Percentiles rank a stretch among this genome's conserved stretches.
phyloP scores from a whole-genome alignment of 495 filamentous ascomycete species.

The Oidiodendron maius region DNA sequence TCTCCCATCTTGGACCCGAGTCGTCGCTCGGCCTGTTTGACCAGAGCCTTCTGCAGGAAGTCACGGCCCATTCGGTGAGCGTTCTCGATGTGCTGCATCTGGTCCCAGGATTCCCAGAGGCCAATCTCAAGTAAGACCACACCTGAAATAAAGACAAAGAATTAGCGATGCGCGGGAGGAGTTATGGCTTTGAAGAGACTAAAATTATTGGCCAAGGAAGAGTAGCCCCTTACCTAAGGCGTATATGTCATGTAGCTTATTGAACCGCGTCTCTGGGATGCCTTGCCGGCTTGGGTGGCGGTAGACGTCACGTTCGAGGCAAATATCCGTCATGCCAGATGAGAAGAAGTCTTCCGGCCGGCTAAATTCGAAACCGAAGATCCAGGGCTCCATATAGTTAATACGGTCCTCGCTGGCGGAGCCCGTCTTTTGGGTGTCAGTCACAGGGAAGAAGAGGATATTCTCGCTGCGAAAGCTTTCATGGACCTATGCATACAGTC shows the following conservation, averaged over 20 bases:
- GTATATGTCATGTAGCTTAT: conserved; percentile 52
- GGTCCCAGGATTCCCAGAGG: conserved; percentile 20
- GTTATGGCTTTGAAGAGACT: no score
- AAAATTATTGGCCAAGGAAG: conserved; percentile 27
- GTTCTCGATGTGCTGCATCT: conserved; percentile 26
- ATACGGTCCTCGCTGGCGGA: background rate
- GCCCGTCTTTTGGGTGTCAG: background rate
- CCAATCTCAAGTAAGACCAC: no score
- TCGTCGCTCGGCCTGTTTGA: background rate
- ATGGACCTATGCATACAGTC: no score
- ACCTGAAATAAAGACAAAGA: no score
- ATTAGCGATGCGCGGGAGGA: no score
- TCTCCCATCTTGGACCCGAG: conserved; percentile 19
- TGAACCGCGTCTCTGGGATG: conserved; percentile 20
- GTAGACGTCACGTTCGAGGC: conserved; percentile 22
- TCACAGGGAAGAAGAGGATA: conserved; percentile 29
- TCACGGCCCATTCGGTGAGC: no score
- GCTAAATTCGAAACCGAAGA: conserved; percentile 28
- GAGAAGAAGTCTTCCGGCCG: conserved; percentile 24
- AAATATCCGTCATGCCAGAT: conserved; percentile 16
- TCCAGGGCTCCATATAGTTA: conserved; percentile 22
- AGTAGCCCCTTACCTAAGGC: conserved; percentile 25
- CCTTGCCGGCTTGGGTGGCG: conserved; percentile 28
- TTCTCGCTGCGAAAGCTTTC: conserved; percentile 29
- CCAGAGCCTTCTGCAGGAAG: no score